Base-by-base conservation (phyloP, 495 filamentous ascomycete genomes). In the Sordaria brevicollis region DNA sequence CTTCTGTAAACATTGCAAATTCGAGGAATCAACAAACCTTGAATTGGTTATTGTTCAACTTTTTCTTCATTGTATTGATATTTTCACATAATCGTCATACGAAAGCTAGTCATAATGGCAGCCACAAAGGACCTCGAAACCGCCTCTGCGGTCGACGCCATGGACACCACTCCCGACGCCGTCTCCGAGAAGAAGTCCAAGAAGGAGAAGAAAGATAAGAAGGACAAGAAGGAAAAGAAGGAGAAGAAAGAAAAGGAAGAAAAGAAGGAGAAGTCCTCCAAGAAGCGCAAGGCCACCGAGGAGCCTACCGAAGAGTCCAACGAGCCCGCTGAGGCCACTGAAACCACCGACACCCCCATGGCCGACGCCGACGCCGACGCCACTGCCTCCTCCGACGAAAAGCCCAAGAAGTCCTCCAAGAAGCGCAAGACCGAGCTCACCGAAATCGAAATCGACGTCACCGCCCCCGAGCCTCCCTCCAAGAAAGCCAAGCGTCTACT, bases 361-460 rank as follows among this genome's bases (percentile, higher is more conserved):
- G 8, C 41, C 15, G 39, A 39, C 65, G 39, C 65, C 38, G n/a
- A 65, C 10, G 41, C 65, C 10, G 66, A 71, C 31, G 62, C 43
- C 62, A 35, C 71, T 36, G 76, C 67, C 10, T 66, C 69, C 6
- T 71, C 71, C 39, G 80, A 83, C 68, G 82, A 83, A 37, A 93
- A 92, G 79, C 93, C 93, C 82, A 91, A 92, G 74, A 89, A 62
- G 25, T 62, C 73, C 35, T 81, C 84, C 69, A 82, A 83, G 41
- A 93, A 92, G 79, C 93, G 94, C 82, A 91, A 92, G 75, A 89
- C 91, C 73, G 81, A 87, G 65, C 78, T 85, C 67, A 83, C 86
- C 43, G 92, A 97, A 74, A 88, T 99, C 75, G 91, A 96, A 80
- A 92, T 99, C 72, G 93, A 99, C 79, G 80, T 98, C 70, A 84